A percentile compares a stretch with the other conserved stretches of the same genome.
Evolutionary conservation across 2,329 filamentous ascomycete genomes (phyloP).

Genomic region (Aspergillus hiratsukae): DNA sequence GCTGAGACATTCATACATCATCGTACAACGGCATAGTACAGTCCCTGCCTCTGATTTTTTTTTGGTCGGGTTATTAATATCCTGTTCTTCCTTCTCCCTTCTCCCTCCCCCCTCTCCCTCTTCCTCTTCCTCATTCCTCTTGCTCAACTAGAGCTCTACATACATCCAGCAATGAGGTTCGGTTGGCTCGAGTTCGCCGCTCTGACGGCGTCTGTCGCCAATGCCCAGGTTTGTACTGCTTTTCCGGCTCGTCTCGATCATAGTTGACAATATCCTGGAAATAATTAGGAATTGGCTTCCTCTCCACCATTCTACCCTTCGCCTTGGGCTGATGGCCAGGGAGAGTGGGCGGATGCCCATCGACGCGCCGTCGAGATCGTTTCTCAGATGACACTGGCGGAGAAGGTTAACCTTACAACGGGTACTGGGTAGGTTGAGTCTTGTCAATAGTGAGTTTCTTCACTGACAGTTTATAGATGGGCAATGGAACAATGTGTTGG

Average conservation of each 20-base stretch:
- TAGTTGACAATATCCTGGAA: conserved; percentile 3
- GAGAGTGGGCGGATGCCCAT: conserved; percentile 73
- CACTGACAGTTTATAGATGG: conserved; percentile 48
- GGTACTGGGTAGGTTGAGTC: conserved; percentile 65
- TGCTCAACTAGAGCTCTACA: conserved; percentile 1
- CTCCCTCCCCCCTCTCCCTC: neutral
- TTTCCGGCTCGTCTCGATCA: neutral
- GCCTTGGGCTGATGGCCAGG: conserved; percentile 75
- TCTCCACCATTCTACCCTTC: conserved; percentile 75
- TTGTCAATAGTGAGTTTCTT: neutral
- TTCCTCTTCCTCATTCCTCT: neutral
- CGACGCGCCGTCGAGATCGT: conserved; percentile 73
- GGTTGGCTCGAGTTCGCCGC: conserved; percentile 30
- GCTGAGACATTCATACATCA: conserved; percentile 4
- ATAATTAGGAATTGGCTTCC: conserved; percentile 27
- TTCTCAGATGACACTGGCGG: conserved; percentile 72
- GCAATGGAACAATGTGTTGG: conserved; percentile 70
- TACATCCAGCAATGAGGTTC: conserved; percentile 29
- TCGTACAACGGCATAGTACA: neutral
- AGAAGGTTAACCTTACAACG: conserved; percentile 94
- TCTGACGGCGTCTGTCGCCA: conserved; percentile 28
- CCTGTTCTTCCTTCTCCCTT: neutral
- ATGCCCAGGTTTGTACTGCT: conserved; percentile 20
- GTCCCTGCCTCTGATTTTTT: neutral
- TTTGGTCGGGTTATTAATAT: neutral